Evolutionary conservation across 1,284 basidiomycete species (phyloP).

Genomic region (Cutaneotrichosporon sp.): DNA sequence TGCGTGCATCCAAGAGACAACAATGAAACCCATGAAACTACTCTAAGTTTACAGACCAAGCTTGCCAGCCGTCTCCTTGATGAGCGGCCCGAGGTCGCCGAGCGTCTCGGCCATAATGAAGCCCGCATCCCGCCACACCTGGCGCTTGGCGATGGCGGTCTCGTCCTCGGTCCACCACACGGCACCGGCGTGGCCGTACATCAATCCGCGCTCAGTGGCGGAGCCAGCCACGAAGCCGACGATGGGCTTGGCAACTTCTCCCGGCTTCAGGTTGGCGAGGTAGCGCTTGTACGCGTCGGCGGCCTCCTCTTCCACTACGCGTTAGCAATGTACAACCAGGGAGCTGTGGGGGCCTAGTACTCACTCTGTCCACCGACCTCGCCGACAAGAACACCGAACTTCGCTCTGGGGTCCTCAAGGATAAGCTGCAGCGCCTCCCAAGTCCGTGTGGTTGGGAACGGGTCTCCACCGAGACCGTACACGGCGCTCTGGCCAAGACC

Average conservation of each 20-base stretch:
- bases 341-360: background rate
- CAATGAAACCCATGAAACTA: background rate
- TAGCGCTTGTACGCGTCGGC: slow-evolving; percentile 84
- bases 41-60: background rate
- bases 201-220: slow-evolving; percentile 86
- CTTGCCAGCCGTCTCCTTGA: slow-evolving; percentile 14
- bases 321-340: background rate
- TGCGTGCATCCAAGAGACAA: background rate
- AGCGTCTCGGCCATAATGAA: slow-evolving; percentile 19
- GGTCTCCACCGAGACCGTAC: slow-evolving; percentile 93
- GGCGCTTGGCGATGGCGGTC: slow-evolving; percentile 16
- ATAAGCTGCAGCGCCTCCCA: slow-evolving; percentile 88
- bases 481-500: slow-evolving; percentile 90
- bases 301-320: slow-evolving; percentile 92
- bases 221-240: slow-evolving; percentile 92
- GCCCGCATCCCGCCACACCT: slow-evolving; percentile 11
- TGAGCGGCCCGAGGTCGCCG: slow-evolving; percentile 17
- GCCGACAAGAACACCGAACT: slow-evolving; percentile 90
- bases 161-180: slow-evolving; percentile 25
- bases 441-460: slow-evolving; percentile 71
- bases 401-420: slow-evolving; percentile 72
- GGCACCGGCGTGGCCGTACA: slow-evolving; percentile 79
- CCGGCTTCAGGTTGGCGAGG: slow-evolving; percentile 54
- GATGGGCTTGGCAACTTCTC: slow-evolving; percentile 68
- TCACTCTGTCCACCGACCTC: slow-evolving; percentile 73